Percentiles rank a stretch among this genome's conserved stretches.
Conservation (phyloP, 2,329 filamentous ascomycete genomes). For the Talaromyces marneffei region DNA sequence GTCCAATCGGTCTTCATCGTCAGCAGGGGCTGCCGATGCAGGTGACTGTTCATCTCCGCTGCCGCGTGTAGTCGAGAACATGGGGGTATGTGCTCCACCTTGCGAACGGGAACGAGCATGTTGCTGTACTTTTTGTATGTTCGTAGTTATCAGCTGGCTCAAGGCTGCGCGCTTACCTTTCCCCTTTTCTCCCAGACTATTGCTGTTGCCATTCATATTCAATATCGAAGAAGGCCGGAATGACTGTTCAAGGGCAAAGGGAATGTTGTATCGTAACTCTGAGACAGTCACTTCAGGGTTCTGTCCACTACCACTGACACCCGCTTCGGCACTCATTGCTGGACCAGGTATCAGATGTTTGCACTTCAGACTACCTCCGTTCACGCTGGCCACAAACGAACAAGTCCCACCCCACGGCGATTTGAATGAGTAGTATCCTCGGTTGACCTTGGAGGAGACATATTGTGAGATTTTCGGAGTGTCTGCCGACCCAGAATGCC, state of each 20-base stretch:
- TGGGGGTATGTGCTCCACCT: conserved; percentile 19
- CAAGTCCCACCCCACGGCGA: conserved; percentile 86
- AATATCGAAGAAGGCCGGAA: conserved; percentile 21
- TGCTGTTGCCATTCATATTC: conserved; percentile 14
- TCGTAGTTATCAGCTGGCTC: conserved; percentile 11
- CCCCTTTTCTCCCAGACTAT: conserved; percentile 17
- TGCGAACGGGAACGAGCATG: conserved; percentile 11
- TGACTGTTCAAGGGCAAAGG: conserved; percentile 37
- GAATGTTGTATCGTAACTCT: conserved; percentile 86
- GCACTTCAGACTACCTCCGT: conserved; percentile 68
- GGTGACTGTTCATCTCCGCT: conserved; percentile 14
- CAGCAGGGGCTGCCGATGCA: conserved; percentile 15
- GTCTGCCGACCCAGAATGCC: conserved; percentile 4
- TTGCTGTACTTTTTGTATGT: conserved; percentile 15
- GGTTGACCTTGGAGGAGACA: conserved; percentile 27
- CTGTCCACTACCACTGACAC: not conserved
- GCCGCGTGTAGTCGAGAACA: conserved; percentile 17
- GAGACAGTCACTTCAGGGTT: conserved; percentile 55
- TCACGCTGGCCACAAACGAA: conserved; percentile 73
- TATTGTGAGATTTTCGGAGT: conserved; percentile 3
- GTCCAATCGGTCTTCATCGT: conserved; percentile 53
- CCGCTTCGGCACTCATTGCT: conserved; percentile 16
- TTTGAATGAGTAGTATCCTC: conserved; percentile 62
- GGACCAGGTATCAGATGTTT: conserved; percentile 58
- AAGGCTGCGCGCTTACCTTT: conserved; percentile 22